Conservation (phyloP, 768 basidiomycete genomes). For the Hebeloma cylindrosporum region DNA sequence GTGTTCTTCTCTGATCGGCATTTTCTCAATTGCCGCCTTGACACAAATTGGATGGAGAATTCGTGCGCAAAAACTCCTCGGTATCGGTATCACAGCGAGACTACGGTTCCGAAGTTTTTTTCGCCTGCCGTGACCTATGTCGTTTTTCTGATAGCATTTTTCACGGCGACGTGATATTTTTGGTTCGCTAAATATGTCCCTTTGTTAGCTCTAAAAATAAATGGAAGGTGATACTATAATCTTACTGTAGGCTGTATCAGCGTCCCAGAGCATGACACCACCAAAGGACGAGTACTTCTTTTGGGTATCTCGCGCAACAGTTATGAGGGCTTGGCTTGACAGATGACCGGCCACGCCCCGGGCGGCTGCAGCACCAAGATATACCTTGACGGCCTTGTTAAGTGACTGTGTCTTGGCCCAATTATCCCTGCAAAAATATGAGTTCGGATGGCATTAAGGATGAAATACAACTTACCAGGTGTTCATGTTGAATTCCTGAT, state of each 20-base stretch:
- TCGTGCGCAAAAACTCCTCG: no score
- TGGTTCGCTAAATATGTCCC: conserved; percentile 44
- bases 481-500: no score
- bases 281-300: conserved; percentile 59
- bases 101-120: no score
- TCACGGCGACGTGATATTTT: conserved; percentile 59
- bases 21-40: no score
- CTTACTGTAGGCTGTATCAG: conserved; percentile 41
- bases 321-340: conserved; percentile 40
- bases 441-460: no score
- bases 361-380: conserved; percentile 57
- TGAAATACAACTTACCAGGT: no score
- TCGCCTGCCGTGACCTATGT: no score
- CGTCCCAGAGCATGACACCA: conserved; percentile 53
- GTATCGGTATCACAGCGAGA: no score
- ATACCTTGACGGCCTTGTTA: conserved; percentile 59
- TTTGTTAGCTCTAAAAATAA: not conserved
- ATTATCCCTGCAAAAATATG: conserved; percentile 48
- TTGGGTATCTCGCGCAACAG: conserved; percentile 43
- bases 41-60: no score
- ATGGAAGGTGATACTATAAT: conserved; percentile 14
- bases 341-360: conserved; percentile 50
- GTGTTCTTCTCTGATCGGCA: no score
- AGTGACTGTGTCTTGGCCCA: conserved; percentile 63
- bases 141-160: conserved; percentile 58